phyloP scores from a whole-genome alignment of 306 rosid species.

The Cicer judaicum region DNA sequence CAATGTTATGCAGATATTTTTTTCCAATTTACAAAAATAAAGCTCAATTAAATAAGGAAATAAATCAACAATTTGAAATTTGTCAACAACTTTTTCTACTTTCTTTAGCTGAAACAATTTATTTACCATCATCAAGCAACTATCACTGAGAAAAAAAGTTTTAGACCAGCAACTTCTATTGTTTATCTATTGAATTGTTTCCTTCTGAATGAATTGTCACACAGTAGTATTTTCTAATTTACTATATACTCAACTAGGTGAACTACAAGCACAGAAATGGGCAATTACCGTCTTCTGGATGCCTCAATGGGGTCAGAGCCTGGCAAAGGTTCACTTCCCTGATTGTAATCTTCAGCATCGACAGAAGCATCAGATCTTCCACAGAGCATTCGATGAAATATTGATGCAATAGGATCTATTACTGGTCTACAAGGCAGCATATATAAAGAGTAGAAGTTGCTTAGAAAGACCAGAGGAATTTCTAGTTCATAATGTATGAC shows the following conservation, averaged over 20 bases:
- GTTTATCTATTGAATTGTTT: constrained; percentile 10
- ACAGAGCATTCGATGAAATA: constrained; percentile 85
- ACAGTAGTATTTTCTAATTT: constrained; percentile 12
- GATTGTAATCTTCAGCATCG: constrained; percentile 53
- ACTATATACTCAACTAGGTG: background rate
- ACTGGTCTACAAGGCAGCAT: constrained; percentile 66
- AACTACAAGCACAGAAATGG: constrained; percentile 10
- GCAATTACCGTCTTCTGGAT: constrained; percentile 78
- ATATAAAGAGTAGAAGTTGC: constrained; percentile 2
- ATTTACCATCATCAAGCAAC: constrained; percentile 4
- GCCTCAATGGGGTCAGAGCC: constrained; percentile 98
- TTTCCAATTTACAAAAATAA: background rate
- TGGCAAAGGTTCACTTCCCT: constrained; percentile 70
- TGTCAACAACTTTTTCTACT: constrained; percentile 16
- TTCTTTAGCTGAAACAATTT: constrained; percentile 26
- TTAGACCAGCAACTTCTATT: constrained; percentile 9
- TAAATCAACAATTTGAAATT: constrained; percentile 7
- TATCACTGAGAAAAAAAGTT: background rate
- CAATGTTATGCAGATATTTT: background rate
- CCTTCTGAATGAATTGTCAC: constrained; percentile 3
- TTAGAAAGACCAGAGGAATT: constrained; percentile 28
- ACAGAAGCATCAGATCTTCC: constrained; percentile 72
- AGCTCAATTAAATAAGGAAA: constrained; percentile 7
- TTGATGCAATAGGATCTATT: constrained; percentile 81
- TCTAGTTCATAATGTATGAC: constrained; percentile 7